Evolutionary conservation across 1,284 basidiomycete genomes (phyloP).

Genomic region (Dichomitus squalens): DNA sequence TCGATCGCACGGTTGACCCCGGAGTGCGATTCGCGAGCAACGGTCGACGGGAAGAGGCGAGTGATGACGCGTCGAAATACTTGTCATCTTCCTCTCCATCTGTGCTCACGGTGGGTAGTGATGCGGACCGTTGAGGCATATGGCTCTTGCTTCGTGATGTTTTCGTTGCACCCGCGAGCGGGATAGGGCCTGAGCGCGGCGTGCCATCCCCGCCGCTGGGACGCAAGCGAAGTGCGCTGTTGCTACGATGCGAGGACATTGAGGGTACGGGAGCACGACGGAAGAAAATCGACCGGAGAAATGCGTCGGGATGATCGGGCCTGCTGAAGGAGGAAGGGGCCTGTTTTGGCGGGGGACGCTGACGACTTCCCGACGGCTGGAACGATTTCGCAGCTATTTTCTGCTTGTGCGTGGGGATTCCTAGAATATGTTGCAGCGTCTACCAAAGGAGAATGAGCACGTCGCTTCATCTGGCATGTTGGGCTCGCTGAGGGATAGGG

Average conservation of each 20-base stretch:
- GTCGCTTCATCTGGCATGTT: too few species aligned
- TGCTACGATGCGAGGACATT: conserved; percentile 55
- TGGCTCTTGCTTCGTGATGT: conserved; percentile 6
- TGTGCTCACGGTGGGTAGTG: conserved; percentile 22
- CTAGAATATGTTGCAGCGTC: conserved; percentile 63
- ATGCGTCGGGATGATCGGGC: conserved; percentile 34
- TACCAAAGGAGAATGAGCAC: conserved; percentile 28
- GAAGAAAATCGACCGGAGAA: conserved; percentile 59
- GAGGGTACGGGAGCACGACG: conserved; percentile 25
- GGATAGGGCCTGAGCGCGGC: conserved; percentile 18
- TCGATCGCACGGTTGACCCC: conserved; percentile 29
- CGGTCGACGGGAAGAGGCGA: conserved; percentile 31
- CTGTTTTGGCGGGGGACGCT: background rate
- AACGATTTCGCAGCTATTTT: conserved; percentile 42
- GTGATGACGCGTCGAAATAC: conserved; percentile 28
- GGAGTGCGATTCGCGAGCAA: conserved; percentile 21
- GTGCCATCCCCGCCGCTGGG: conserved; percentile 15
- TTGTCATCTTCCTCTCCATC: conserved; percentile 25
- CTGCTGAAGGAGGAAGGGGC: conserved; percentile 2
- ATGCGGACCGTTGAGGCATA: conserved; percentile 25
- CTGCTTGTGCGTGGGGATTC: conserved; percentile 56
- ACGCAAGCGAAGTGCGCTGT: conserved; percentile 23
- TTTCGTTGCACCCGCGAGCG: conserved; percentile 12
- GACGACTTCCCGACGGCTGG: background rate
- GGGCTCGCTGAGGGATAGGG: too few species aligned